Conservation (phyloP, 257 asterid species). For the Craterostigma plantagineum region DNA sequence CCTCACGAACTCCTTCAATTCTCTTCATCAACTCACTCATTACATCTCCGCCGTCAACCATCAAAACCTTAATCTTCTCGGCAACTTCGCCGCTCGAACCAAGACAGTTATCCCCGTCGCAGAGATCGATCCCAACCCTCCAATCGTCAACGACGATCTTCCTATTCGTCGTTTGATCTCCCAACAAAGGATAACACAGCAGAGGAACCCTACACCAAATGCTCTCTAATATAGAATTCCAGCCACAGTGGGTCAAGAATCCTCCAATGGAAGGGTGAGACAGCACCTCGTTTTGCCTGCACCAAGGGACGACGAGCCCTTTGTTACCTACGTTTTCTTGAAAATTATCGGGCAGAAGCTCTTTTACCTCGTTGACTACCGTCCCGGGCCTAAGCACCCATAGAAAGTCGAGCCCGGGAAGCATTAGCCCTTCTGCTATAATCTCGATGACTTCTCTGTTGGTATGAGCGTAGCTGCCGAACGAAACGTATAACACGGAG, state of each 20-base stretch:
- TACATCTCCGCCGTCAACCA: background rate
- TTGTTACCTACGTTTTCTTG: no score
- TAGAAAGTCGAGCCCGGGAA: background rate
- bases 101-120: slow-evolving; percentile 6
- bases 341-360: no score
- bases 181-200: slow-evolving; percentile 12
- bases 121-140: slow-evolving; percentile 16
- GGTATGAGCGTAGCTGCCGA: slow-evolving; percentile 2
- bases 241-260: slow-evolving; percentile 17
- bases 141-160: slow-evolving; percentile 17
- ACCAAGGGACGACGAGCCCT: slow-evolving; percentile 33
- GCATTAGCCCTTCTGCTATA: background rate
- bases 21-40: background rate
- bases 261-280: slow-evolving; percentile 21
- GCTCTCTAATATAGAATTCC: slow-evolving; percentile 20
- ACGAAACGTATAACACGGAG: slow-evolving; percentile 6
- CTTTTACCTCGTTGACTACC: no score
- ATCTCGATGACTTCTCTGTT: background rate
- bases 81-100: slow-evolving; percentile 4
- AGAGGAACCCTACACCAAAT: slow-evolving; percentile 13
- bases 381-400: slow-evolving; percentile 1
- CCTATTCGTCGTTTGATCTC: slow-evolving; percentile 15
- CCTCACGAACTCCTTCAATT: background rate
- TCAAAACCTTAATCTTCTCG: slow-evolving; percentile 6
- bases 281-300: slow-evolving; percentile 18